Conservation (phyloP, 495 filamentous ascomycete genomes). For the Gamarada debralockiae region DNA sequence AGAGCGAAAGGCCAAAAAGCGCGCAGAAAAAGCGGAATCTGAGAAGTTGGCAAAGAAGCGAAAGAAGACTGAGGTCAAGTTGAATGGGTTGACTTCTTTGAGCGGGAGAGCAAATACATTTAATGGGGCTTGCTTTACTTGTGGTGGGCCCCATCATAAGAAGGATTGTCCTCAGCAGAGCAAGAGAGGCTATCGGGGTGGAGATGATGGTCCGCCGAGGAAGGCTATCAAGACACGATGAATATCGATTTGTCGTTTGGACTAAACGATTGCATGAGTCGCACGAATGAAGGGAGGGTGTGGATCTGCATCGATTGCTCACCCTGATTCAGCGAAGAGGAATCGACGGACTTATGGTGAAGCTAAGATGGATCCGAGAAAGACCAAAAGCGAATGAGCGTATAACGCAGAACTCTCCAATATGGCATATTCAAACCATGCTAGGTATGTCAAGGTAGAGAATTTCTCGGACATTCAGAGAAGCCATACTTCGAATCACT, state of each 20-base stretch:
- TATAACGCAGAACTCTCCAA: too few species aligned
- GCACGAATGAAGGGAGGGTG: too few species aligned
- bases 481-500: too few species aligned
- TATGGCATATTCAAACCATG: too few species aligned
- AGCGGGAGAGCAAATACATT: constrained; percentile 28
- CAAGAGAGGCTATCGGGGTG: constrained; percentile 9
- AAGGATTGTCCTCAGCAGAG: constrained; percentile 33
- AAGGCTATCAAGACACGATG: constrained; percentile 9
- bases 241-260: background rate
- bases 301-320: too few species aligned
- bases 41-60: constrained; percentile 45
- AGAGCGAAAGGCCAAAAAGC: constrained; percentile 23
- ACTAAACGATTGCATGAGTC: background rate
- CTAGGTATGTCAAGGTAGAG: too few species aligned
- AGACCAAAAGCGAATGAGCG: too few species aligned
- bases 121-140: constrained; percentile 34
- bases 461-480: too few species aligned
- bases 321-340: too few species aligned
- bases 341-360: too few species aligned
- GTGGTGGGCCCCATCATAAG: constrained; percentile 37
- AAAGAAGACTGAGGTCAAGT: constrained; percentile 54
- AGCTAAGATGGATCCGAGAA: background rate
- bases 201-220: constrained; percentile 13
- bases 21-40: constrained; percentile 36
- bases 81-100: constrained; percentile 50